Evolutionary conservation across 2,329 filamentous ascomycete genomes (phyloP), one percentile per base, ranked within the genome.

Genomic region (Raffaelea deltoideospora): DNA sequence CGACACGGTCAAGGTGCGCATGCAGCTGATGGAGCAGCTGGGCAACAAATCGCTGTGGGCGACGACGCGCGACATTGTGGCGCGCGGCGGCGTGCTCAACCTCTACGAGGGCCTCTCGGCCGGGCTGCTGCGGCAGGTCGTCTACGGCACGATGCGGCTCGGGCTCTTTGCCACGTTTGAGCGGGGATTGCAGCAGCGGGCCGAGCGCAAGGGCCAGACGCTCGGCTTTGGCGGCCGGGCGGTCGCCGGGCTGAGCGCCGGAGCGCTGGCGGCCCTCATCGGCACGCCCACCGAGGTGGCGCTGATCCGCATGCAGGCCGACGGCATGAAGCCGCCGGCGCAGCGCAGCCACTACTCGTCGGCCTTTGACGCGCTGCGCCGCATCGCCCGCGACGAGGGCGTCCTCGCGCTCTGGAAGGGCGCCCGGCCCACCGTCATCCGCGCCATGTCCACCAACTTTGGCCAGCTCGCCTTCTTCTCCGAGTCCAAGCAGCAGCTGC

Each of bases 111-210:
- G 90, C 30, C 69, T 98, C 19, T 92, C 84, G 2, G 90, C 90
- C 1, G 90, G 90, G 34, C 69, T 96, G 31, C 69, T 98, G 30
- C 75, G 90, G 34, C 90, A 98, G 60, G 88, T 86, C 8, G 86
- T 96, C 37, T 98, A 98, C 63, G 96, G 90, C 5, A 98, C 90
- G 1, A 87, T 90, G 10, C 79, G 90, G 33, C 63, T 98, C 33
- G 90, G 90, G 21, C 86, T 94, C 64, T 98, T 96, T 59, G 87
- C 95, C 54, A 96, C 88, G 4, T 87, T 96, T 58, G 92, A 93
- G 76, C 76, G 69, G 44, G 52, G 46, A 1, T 61, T 95, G 38
- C 68, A 72, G 20, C 53, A 57, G 19, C 71, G 76, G n/a, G 86
- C 87, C 17, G 76, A 86, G 50, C 60, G 66, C 6, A 76, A 81